Evolutionary conservation across 2,329 filamentous ascomycete genomes (phyloP).

Genomic region (Trichothecium sympodiale): DNA sequence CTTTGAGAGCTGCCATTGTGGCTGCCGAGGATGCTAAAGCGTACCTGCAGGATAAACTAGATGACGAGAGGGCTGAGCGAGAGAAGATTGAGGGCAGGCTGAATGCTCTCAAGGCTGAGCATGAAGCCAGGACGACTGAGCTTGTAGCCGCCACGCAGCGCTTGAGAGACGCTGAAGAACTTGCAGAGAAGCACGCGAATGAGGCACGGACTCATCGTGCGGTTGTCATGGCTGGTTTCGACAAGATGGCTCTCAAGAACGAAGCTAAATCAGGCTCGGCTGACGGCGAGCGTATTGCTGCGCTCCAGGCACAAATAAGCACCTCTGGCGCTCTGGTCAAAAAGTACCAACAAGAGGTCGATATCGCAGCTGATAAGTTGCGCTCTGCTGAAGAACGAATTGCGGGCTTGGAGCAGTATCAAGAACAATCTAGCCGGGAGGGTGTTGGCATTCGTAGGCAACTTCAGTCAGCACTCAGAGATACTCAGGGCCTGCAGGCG

Average conservation of each 20-base stretch:
- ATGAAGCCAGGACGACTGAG: conserved; percentile 70
- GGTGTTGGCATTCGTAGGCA: conserved; percentile 83
- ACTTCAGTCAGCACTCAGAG: conserved; percentile 72
- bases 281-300: conserved; percentile 55
- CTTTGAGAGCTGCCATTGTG: conserved; percentile 65
- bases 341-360: conserved; percentile 82
- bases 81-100: conserved; percentile 70
- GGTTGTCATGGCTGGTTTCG: conserved; percentile 72
- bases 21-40: conserved; percentile 69
- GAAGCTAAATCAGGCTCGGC: conserved; percentile 32
- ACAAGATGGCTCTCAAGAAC: conserved; percentile 54
- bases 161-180: conserved; percentile 74
- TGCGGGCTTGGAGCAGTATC: conserved; percentile 89
- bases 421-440: conserved; percentile 92
- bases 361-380: conserved; percentile 76
- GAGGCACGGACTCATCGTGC: conserved; percentile 80
- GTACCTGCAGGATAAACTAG: conserved; percentile 68
- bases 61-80: conserved; percentile 68
- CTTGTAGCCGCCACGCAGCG: conserved; percentile 64
- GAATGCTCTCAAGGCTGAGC: conserved; percentile 65
- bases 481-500: conserved; percentile 70
- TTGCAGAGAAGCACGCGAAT: conserved; percentile 75
- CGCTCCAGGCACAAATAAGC: conserved; percentile 70
- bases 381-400: conserved; percentile 92
- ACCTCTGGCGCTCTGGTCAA: conserved; percentile 70